Percentiles rank a stretch among this genome's conserved stretches.
Evolutionary conservation across 176 grass and related monocot species (phyloP).

Genomic region (Musa acuminata): DNA sequence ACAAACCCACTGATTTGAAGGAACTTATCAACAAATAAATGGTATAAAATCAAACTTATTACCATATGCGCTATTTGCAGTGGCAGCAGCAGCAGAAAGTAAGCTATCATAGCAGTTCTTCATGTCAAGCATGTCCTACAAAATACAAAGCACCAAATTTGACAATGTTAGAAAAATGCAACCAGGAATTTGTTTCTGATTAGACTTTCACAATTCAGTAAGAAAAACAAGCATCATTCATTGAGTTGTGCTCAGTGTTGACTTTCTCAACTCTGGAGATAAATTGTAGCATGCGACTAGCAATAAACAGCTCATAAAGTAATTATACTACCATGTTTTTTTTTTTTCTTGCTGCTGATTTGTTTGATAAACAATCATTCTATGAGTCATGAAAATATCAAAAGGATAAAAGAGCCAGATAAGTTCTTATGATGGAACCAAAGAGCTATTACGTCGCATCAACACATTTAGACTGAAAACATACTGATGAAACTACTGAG

Average conservation of each 20-base stretch:
- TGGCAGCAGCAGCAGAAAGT: constrained; percentile 95
- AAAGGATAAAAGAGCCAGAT: too few relatives aligned
- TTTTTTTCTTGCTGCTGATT: background rate
- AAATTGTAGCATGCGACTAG: background rate
- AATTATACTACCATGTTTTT: background rate
- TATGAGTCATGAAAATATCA: too few relatives aligned
- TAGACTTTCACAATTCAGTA: background rate
- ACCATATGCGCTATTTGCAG: constrained; percentile 88
- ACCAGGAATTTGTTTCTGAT: background rate
- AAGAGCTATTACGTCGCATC: background rate
- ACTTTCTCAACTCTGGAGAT: too few relatives aligned
- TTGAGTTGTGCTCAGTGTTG: too few relatives aligned
- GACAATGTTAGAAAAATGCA: background rate
- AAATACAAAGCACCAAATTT: constrained; percentile 1
- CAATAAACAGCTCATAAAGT: background rate
- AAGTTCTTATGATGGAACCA: background rate
- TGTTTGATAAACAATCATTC: too few relatives aligned
- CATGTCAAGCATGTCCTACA: constrained; percentile 82
- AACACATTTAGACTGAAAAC: background rate
- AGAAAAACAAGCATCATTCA: background rate
- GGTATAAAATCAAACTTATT: constrained; percentile 3
- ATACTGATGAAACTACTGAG: background rate
- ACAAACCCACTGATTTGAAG: too few relatives aligned
- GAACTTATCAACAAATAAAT: background rate
- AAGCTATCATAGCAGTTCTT: constrained; percentile 80